These are phyloP conservation scores for baker's yeast (Saccharomyces cerevisiae) DNA, from an alignment of 805 yeast species.

Conservation along the genomic window DNA sequence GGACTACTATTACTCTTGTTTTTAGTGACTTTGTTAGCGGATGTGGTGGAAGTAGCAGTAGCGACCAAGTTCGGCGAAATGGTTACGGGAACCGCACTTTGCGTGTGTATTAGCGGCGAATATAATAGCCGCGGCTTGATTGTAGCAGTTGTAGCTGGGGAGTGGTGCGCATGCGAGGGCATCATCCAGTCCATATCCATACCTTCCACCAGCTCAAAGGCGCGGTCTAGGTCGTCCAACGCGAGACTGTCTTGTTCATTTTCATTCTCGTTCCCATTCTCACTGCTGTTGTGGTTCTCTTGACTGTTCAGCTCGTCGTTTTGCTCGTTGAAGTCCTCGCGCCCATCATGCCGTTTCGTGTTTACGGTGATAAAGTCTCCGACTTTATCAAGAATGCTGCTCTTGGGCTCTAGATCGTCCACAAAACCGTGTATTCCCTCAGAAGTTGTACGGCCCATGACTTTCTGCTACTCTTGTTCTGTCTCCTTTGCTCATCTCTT, in stretches of 20 bases:
- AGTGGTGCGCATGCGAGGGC: background rate
- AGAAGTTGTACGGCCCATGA: background rate
- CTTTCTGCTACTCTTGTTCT: background rate
- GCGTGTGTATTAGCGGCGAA: conserved; percentile 1
- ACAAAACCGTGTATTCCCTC: background rate
- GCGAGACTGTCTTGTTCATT: conserved; percentile 2
- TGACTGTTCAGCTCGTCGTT: conserved; percentile 10
- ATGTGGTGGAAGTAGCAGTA: background rate
- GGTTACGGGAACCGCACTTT: background rate
- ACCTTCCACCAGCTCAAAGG: background rate
- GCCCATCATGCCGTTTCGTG: conserved; percentile 25
- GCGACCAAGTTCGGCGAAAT: background rate
- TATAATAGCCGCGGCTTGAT: background rate
- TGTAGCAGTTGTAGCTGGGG: background rate
- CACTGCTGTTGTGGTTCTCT: conserved; percentile 30
- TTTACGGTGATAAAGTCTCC: conserved; percentile 5
- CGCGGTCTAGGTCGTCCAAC: background rate
- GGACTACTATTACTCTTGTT: background rate
- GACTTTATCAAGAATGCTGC: background rate
- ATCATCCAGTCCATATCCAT: conserved; percentile 12
- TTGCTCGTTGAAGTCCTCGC: conserved; percentile 14
- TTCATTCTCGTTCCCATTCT: conserved; percentile 2
- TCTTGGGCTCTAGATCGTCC: conserved; percentile 4
- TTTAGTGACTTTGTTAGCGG: background rate
- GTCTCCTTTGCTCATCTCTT: conserved; percentile 2